phyloP scores from a whole-genome alignment of 306 rosid species.

The Argentina anserina region DNA sequence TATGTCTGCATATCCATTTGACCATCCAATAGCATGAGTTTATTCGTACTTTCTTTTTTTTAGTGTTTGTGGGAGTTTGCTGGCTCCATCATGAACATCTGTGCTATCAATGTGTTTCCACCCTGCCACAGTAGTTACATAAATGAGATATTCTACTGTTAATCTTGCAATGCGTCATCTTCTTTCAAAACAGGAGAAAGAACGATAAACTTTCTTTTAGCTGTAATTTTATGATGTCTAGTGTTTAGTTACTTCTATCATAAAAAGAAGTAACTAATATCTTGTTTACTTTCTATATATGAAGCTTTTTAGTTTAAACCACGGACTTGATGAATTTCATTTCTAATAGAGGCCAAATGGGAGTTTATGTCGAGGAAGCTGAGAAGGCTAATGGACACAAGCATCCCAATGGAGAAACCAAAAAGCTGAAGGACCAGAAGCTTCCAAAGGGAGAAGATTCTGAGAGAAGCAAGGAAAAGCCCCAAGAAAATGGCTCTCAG shows the following conservation, averaged over 20 bases:
- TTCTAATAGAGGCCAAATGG: conserved; percentile 52
- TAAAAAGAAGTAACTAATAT: neutral
- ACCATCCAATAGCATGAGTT: neutral
- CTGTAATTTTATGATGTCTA: neutral
- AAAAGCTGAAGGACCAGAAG: conserved; percentile 8
- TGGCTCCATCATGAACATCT: neutral
- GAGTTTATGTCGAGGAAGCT: conserved; percentile 28
- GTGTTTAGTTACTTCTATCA: neutral
- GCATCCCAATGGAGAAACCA: conserved; percentile 26
- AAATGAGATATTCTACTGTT: neutral
- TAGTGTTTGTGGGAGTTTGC: too few relatives aligned
- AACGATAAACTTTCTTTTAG: neutral
- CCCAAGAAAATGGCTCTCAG: conserved; percentile 22
- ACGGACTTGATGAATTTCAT: neutral
- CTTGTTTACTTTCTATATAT: neutral
- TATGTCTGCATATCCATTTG: neutral
- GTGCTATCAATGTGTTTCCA: neutral
- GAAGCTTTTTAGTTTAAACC: neutral
- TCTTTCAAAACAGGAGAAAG: neutral
- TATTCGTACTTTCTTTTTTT: neutral
- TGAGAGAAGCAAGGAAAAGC: conserved; percentile 24
- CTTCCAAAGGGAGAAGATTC: conserved; percentile 30
- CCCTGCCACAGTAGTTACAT: neutral
- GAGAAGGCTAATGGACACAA: conserved; percentile 28
- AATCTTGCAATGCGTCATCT: neutral